phyloP scores from a whole-genome alignment of 768 basidiomycete genomes.

The Leccinum variicolor region DNA sequence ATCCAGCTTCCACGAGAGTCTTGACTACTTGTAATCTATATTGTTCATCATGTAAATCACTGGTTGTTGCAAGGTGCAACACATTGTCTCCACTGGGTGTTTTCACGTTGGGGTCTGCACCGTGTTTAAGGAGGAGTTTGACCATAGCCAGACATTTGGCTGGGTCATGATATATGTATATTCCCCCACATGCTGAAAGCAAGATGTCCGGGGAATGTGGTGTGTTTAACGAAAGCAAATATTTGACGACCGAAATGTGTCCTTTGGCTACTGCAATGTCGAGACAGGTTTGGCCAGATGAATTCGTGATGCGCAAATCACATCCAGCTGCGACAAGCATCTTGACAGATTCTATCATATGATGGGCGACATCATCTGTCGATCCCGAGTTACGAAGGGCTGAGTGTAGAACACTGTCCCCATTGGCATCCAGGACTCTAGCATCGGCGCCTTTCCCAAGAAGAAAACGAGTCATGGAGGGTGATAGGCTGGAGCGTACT shows the following conservation, averaged over 20 bases:
- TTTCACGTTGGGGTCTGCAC: neutral
- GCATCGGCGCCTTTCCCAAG: neutral
- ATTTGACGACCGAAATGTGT: neutral
- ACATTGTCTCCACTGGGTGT: neutral
- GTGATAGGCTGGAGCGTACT: neutral
- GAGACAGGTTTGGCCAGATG: neutral
- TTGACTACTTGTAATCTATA: neutral
- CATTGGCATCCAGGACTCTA: neutral
- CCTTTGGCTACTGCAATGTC: neutral
- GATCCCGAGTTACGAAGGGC: fast-evolving
- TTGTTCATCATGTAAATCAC: fast-evolving
- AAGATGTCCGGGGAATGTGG: neutral
- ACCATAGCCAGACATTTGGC: neutral
- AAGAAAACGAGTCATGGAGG: neutral
- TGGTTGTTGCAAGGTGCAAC: neutral
- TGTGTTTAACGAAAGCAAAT: neutral
- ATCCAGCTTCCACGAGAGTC: neutral
- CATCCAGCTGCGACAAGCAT: neutral
- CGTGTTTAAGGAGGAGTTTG: neutral
- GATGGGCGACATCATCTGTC: fast-evolving
- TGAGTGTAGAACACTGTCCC: neutral
- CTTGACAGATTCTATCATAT: neutral
- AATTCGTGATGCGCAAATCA: neutral
- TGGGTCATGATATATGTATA: fast-evolving
- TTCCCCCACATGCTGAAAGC: neutral